Evolutionary conservation across 2,329 filamentous ascomycete genomes (phyloP).

Genomic region (Penicillium aurantiogriseum): DNA sequence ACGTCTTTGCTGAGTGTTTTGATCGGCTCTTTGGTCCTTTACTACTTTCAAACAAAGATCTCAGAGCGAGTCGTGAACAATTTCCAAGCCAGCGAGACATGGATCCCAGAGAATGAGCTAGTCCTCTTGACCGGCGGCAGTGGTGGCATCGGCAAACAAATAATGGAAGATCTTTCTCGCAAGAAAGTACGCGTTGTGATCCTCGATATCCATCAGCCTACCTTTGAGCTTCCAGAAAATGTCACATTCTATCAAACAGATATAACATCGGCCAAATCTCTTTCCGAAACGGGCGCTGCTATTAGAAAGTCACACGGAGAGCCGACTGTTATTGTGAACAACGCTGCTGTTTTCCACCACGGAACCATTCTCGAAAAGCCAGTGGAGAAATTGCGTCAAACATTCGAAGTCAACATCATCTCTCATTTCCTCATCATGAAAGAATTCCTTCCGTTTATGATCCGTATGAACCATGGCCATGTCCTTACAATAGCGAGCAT

Average conservation of each 20-base stretch:
- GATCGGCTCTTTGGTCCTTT: neutral
- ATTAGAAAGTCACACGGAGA: constrained; percentile 37
- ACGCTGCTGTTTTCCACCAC: constrained; percentile 45
- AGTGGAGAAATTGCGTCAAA: constrained; percentile 41
- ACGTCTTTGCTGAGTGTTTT: neutral
- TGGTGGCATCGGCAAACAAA: constrained; percentile 23
- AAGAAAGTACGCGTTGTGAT: constrained; percentile 11
- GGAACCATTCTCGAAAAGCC: constrained; percentile 45
- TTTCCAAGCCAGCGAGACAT: constrained; percentile 1
- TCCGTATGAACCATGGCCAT: constrained; percentile 50
- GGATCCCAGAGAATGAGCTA: constrained; percentile 16
- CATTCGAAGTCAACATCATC: constrained; percentile 50
- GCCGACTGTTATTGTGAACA: constrained; percentile 46
- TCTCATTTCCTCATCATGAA: constrained; percentile 48
- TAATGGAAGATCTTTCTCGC: constrained; percentile 16
- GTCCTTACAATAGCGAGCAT: constrained; percentile 54
- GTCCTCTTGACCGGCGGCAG: constrained; percentile 22
- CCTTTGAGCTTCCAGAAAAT: constrained; percentile 2
- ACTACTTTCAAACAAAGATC: neutral
- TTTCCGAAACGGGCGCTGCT: constrained; percentile 26
- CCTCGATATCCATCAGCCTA: constrained; percentile 12
- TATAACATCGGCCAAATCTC: constrained; percentile 22
- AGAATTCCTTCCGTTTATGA: constrained; percentile 50
- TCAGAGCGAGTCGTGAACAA: neutral
- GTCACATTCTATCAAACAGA: constrained; percentile 29